Evolutionary conservation across 176 grass and related monocot genomes (phyloP), one percentile per base, ranked within the genome.

Genomic region (Paspalum vaginatum): DNA sequence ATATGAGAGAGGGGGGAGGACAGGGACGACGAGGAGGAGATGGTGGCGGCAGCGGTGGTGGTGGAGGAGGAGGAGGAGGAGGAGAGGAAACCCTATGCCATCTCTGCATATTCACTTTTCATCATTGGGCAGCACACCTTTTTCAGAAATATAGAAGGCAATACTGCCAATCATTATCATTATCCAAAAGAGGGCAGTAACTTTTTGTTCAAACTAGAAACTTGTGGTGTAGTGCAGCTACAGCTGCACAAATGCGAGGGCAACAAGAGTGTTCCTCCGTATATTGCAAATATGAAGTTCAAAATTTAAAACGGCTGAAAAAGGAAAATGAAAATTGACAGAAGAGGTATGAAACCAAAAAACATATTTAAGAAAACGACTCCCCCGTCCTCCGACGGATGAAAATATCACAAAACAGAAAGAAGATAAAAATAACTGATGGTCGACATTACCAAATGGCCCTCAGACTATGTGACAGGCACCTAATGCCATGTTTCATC

Each of bases 111-210:
- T 59, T 67, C 18, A 54, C 37, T 62, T 69, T 70, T 87, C 71
- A 81, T 76, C 61, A 81, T 37, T 68, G 85, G 78, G 78, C 54
- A 56, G 62, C 68, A 42, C 38, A 81, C 51, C 64, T 47, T 40
- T 50, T 14, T 39, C 21, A 20, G 16, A 49, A 12, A 24, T 70
- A 77, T 55, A 37, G 18, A 27, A 82, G 13, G 21, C 11, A 42
- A 45, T 59, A 22, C 18, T 58, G 21, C 12, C 48, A 38, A 56
- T 70, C 22, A 65, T 70, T 9, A 56, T 70, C 22, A 65, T 70
- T 9, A 45, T 67, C 42, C 21, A 66, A 67, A 50, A 41, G 4
- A 78, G 51, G 41, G 18, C 4, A 25, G 17, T 48, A 27, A 51
- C 4, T 12, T 48, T 68, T 59, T 65, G n/a, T 9, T 47, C 25